phyloP scores from a whole-genome alignment of 441 rosid species.

The Gossypium aridum region DNA sequence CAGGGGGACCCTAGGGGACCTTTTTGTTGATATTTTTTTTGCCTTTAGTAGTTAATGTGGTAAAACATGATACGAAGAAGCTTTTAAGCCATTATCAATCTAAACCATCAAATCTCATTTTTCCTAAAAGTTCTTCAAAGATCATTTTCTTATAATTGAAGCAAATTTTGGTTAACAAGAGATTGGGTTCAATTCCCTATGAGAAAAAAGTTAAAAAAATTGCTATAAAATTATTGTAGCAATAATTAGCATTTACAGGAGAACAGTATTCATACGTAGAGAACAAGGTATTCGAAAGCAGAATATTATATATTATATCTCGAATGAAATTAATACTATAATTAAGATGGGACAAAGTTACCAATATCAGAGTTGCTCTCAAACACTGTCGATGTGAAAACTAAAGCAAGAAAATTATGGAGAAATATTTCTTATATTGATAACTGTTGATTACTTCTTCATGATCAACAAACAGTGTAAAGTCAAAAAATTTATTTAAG shows the following conservation, averaged over 20 bases:
- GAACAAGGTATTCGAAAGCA: constrained; percentile 5
- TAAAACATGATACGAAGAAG: constrained; percentile 5
- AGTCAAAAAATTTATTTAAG: too few species aligned
- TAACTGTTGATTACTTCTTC: too few species aligned
- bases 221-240: neutral
- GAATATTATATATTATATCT: neutral
- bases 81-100: constrained; percentile 14
- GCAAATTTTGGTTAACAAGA: constrained; percentile 6
- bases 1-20: neutral
- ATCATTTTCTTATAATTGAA: constrained; percentile 25
- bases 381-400: too few species aligned
- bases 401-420: too few species aligned
- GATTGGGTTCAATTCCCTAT: neutral
- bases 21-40: constrained; percentile 7
- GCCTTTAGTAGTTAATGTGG: constrained; percentile 11
- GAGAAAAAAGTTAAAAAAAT: neutral
- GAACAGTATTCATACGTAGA: constrained; percentile 18
- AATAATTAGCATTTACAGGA: constrained; percentile 13
- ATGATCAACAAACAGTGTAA: too few species aligned
- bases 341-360: too few species aligned
- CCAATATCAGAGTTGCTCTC: too few species aligned
- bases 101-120: constrained; percentile 14
- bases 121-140: neutral
- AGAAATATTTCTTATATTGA: too few species aligned
- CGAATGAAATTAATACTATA: neutral